phyloP scores from a whole-genome alignment of 768 basidiomycete genomes.

The Peribolospora kevripleyi region DNA sequence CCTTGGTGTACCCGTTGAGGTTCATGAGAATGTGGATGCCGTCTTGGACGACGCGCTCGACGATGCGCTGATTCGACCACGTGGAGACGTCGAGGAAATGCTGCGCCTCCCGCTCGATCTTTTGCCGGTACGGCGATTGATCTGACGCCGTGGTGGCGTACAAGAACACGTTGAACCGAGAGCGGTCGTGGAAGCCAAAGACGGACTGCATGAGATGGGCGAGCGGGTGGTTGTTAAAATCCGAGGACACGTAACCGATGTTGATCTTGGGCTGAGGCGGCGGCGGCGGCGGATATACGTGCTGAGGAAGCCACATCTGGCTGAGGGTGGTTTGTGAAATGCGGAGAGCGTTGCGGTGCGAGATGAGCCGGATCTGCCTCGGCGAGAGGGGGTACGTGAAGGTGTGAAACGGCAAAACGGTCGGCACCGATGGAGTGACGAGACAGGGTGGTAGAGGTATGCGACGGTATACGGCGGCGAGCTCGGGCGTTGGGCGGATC shows the following conservation, averaged over 20 bases:
- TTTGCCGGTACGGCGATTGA: slow-evolving; percentile 24
- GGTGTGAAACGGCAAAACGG: slow-evolving; percentile 30
- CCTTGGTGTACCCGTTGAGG: slow-evolving; percentile 30
- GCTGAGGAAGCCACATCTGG: slow-evolving; percentile 23
- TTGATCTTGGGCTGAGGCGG: slow-evolving; percentile 21
- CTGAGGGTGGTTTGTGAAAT: slow-evolving; percentile 25
- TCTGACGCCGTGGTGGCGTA: slow-evolving; percentile 31
- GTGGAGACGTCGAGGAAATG: slow-evolving; percentile 26
- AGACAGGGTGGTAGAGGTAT: slow-evolving; percentile 8
- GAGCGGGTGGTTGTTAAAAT: slow-evolving; percentile 31
- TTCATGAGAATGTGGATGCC: slow-evolving; percentile 28
- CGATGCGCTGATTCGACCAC: slow-evolving; percentile 21
- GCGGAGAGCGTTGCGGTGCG: slow-evolving; percentile 28
- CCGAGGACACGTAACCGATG: slow-evolving; percentile 29
- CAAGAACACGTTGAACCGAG: slow-evolving; percentile 24
- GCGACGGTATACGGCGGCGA: slow-evolving; percentile 1
- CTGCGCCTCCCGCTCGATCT: slow-evolving; percentile 24
- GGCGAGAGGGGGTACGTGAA: slow-evolving; percentile 27
- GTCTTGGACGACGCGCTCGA: slow-evolving; percentile 23
- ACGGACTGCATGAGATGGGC: slow-evolving; percentile 32
- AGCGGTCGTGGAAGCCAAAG: slow-evolving; percentile 25
- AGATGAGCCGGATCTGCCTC: slow-evolving; percentile 26
- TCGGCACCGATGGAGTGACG: slow-evolving; percentile 6
- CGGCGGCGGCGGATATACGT: slow-evolving; percentile 24
- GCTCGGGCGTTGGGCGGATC: not conserved